Conservation (phyloP, 345 rosid genomes). For the Aquilaria malaccensis region DNA sequence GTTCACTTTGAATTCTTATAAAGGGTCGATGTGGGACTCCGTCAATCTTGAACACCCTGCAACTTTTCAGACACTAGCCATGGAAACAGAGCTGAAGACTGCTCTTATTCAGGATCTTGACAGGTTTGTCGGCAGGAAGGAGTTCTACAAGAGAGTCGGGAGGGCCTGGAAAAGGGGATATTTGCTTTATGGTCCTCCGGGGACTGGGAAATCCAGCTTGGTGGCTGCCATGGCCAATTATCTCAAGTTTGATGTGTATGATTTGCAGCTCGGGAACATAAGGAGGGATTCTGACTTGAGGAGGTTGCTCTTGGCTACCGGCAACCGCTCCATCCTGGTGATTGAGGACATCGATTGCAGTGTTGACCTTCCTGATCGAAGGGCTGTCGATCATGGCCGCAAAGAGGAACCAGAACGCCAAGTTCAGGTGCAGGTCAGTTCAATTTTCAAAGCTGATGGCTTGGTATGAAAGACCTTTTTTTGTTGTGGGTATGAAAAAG, state of each 20-base stretch:
- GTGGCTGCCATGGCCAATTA: slow-evolving; percentile 76
- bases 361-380: slow-evolving; percentile 35
- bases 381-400: slow-evolving; percentile 16
- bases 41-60: slow-evolving; percentile 60
- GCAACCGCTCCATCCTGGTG: slow-evolving; percentile 49
- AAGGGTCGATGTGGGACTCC: slow-evolving; percentile 35
- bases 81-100: slow-evolving; percentile 40
- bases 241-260: slow-evolving; percentile 54
- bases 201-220: slow-evolving; percentile 66
- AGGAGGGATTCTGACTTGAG: slow-evolving; percentile 46
- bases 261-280: slow-evolving; percentile 43
- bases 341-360: slow-evolving; percentile 68
- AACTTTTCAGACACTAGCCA: slow-evolving; percentile 58
- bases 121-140: slow-evolving; percentile 49
- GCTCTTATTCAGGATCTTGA: slow-evolving; percentile 40
- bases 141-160: slow-evolving; percentile 52
- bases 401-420: slow-evolving; percentile 14
- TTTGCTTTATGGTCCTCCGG: slow-evolving; percentile 69
- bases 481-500: too few relatives aligned
- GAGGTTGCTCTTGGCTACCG: slow-evolving; percentile 33
- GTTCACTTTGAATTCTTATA: neutral
- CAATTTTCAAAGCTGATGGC: neutral
- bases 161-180: slow-evolving; percentile 72
- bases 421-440: slow-evolving; percentile 22
- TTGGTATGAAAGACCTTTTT: too few relatives aligned